phyloP scores from a whole-genome alignment of 148 eudicot species.

The Pharnaceum exiguum region DNA sequence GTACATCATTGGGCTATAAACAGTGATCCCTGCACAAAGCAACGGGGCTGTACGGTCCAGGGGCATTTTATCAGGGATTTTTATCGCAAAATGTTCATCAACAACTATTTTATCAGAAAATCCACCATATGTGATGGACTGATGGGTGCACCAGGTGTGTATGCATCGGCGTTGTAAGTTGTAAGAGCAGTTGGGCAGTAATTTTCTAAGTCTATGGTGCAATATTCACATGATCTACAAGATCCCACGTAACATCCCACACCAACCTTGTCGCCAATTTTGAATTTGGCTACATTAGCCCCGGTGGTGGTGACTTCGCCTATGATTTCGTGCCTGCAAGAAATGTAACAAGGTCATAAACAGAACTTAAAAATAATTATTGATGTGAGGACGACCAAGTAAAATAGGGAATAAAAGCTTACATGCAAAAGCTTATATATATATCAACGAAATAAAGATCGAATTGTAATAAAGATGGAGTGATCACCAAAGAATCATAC shows the following conservation, averaged over 20 bases:
- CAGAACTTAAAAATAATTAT: too few relatives aligned
- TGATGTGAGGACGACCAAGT: too few relatives aligned
- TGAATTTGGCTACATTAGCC: constrained; percentile 16
- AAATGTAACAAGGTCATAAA: too few relatives aligned
- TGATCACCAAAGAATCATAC: too few relatives aligned
- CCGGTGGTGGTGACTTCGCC: constrained; percentile 13
- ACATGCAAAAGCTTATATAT: too few relatives aligned
- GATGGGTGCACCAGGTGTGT: constrained; percentile 2
- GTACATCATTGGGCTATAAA: constrained; percentile 29
- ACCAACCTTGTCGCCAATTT: constrained; percentile 22
- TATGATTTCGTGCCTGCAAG: constrained; percentile 19
- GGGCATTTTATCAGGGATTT: constrained; percentile 22
- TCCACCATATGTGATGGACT: constrained; percentile 33
- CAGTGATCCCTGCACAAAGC: constrained; percentile 31
- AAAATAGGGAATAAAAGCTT: too few relatives aligned
- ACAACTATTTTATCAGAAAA: constrained; percentile 30
- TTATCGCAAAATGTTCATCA: constrained; percentile 24
- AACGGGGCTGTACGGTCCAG: constrained; percentile 28
- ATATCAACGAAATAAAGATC: too few relatives aligned
- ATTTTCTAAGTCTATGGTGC: constrained; percentile 16
- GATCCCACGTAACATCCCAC: constrained; percentile 21
- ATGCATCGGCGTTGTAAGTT: constrained; percentile 3
- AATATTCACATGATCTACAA: constrained; percentile 10
- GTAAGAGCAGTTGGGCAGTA: constrained; percentile 9
- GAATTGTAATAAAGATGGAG: too few relatives aligned